Percentiles rank a stretch among this genome's conserved stretches.
These are phyloP conservation scores for Hydrangea macrophylla DNA, from an alignment of 148 eudicot species.

Conservation along the genomic window DNA sequence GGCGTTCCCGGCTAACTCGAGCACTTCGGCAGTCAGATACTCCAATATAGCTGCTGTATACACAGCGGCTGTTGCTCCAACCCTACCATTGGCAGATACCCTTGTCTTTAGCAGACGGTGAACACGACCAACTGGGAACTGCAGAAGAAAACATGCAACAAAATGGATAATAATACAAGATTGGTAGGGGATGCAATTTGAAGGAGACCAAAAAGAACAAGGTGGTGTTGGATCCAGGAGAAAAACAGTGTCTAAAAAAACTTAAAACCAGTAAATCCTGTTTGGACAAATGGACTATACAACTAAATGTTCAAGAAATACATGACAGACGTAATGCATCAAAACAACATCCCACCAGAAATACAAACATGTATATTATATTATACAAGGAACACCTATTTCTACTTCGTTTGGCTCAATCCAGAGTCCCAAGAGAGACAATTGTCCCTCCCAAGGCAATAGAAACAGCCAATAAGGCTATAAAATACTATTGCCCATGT, in stretches of 20 bases:
- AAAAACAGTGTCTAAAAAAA: background rate
- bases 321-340: background rate
- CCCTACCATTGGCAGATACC: conserved; percentile 1
- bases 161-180: background rate
- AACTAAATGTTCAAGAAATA: background rate
- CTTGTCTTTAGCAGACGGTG: conserved; percentile 19
- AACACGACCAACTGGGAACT: conserved; percentile 25
- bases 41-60: conserved; percentile 5
- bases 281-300: no score
- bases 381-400: no score
- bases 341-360: background rate
- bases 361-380: background rate
- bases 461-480: no score
- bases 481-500: no score
- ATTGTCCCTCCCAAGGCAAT: no score
- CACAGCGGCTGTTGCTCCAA: conserved; percentile 2
- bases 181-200: background rate
- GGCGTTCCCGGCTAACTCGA: background rate
- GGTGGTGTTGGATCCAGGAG: background rate
- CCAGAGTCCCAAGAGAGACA: no score
- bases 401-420: no score
- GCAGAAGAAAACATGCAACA: background rate
- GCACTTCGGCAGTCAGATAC: conserved; percentile 1
- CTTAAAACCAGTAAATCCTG: no score
- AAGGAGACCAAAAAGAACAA: background rate